Evolutionary conservation across 176 grass and related monocot species (phyloP), one percentile per base, ranked within the genome.

Genomic region (Alopecurus myosuroides): DNA sequence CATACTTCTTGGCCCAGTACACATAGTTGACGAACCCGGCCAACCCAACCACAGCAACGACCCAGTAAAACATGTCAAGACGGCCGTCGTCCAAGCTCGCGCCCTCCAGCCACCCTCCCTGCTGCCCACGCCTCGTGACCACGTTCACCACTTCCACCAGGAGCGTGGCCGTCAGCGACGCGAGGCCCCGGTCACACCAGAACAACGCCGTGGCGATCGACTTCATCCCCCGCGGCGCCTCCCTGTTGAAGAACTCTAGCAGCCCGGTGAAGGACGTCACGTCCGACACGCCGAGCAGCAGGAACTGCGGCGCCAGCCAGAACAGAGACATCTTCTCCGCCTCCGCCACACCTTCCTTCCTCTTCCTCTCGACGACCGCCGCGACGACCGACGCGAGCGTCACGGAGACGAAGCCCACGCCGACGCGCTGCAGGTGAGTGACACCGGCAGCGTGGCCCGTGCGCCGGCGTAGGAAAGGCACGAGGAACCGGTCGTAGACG

Each of bases 11-110:
- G 1, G 93, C 82, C 88, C 88, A 90, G 76, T 82, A 92, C 25
- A 89, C 34, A 35, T 82, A 92, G 71, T 92, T 95, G 7, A 92
- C 82, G 52, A 95, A 85, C 29, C 55, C 86, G 12, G 85, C 17
- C 36, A 89, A 13, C 46, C 87, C 88, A 17, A 92, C 30, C 6
- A 75, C 17, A 9, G 76, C 40, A 0, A 89, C 62, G 2, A 87
- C 63, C 84, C 88, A 84, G 67, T 95, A 95, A 22, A 95, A 92
- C 28, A 85, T 22, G 85, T 95, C 93, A 45, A 92, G 88, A 23
- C 76, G 86, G 17, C 83, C 86, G 44, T 52, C 84, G 63, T 95
- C 88, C 73, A 95, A 45, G 52, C 19, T 81, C 45, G 81, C 51
- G 1, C 90, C 93, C 66, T 86, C 86, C 1, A 95, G 82, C 93